Conservation (phyloP, 768 basidiomycete species). For the Agaricus sinodeliciosus region DNA sequence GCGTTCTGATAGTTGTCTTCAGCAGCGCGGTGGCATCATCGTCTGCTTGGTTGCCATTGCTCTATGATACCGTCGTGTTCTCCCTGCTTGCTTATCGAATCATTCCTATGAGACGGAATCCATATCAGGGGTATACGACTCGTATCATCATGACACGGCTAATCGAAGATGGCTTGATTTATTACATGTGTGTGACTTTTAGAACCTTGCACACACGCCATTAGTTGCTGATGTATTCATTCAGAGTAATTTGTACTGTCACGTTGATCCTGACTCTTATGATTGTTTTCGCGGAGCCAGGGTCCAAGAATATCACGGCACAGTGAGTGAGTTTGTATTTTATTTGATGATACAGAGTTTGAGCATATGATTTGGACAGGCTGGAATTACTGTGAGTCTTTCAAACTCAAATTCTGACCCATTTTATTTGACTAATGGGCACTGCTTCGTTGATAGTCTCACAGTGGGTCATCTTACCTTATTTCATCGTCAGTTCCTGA, state of each 20-base stretch:
- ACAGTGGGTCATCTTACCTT: conserved; percentile 15
- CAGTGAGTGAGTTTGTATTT: conserved; percentile 27
- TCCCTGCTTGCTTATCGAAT: conserved; percentile 29
- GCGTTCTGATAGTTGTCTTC: conserved; percentile 10
- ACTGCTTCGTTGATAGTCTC: conserved; percentile 9
- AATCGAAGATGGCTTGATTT: conserved; percentile 37
- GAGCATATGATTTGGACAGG: conserved; percentile 15
- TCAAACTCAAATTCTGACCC: conserved; percentile 4
- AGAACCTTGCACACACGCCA: background rate
- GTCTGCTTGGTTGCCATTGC: conserved; percentile 40
- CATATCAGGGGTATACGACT: conserved; percentile 21
- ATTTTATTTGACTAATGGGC: background rate
- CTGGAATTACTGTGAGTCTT: conserved; percentile 32
- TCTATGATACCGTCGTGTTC: conserved; percentile 40
- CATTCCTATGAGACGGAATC: conserved; percentile 25
- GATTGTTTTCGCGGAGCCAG: conserved; percentile 35
- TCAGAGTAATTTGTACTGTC: conserved; percentile 36
- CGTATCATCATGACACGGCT: conserved; percentile 27
- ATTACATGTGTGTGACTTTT: conserved; percentile 29
- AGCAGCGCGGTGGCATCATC: conserved; percentile 35
- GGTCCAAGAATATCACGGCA: conserved; percentile 38
- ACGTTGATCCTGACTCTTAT: conserved; percentile 36
- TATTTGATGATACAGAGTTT: conserved; percentile 1
- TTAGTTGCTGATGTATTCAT: background rate
- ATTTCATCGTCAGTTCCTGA: background rate